Evolutionary conservation across 2,329 filamentous ascomycete species (phyloP).

Genomic region (Arachnomyces sp.): DNA sequence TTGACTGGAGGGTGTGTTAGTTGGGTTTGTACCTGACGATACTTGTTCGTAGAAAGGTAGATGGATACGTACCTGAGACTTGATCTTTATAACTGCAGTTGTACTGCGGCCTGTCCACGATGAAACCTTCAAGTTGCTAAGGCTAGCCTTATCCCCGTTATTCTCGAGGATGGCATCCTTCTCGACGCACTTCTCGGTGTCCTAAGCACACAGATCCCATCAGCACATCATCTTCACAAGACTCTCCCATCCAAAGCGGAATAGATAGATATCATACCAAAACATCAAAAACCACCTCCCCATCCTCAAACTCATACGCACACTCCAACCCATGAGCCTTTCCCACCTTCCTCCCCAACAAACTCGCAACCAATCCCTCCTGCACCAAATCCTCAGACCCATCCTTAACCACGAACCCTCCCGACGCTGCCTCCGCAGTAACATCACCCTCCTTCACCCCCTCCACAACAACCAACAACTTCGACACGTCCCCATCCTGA

Average conservation of each 20-base stretch:
- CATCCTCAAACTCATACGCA: too few species aligned
- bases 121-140: slow-evolving; percentile 4
- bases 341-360: too few species aligned
- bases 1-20: slow-evolving; percentile 1
- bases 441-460: slow-evolving; percentile 54
- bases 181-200: slow-evolving; percentile 13
- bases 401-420: too few species aligned
- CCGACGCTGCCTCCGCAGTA: slow-evolving; percentile 19
- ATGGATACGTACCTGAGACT: slow-evolving; percentile 28
- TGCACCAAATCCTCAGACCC: too few species aligned
- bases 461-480: slow-evolving; percentile 39
- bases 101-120: slow-evolving; percentile 3
- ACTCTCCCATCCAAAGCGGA: too few species aligned
- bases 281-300: too few species aligned
- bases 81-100: slow-evolving; percentile 17
- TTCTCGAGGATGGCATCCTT: slow-evolving; percentile 20
- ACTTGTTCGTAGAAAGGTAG: slow-evolving; percentile 17
- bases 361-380: too few species aligned
- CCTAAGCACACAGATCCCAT: not conserved
- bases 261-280: too few species aligned
- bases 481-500: slow-evolving; percentile 14
- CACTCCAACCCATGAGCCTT: too few species aligned
- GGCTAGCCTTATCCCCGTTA: too few species aligned
- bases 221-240: too few species aligned
- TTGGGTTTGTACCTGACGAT: not conserved